Percentiles rank a stretch among this genome's conserved stretches.
Evolutionary conservation across 2,329 filamentous ascomycete species (phyloP).

Genomic region (Nannizziopsis barbatae): DNA sequence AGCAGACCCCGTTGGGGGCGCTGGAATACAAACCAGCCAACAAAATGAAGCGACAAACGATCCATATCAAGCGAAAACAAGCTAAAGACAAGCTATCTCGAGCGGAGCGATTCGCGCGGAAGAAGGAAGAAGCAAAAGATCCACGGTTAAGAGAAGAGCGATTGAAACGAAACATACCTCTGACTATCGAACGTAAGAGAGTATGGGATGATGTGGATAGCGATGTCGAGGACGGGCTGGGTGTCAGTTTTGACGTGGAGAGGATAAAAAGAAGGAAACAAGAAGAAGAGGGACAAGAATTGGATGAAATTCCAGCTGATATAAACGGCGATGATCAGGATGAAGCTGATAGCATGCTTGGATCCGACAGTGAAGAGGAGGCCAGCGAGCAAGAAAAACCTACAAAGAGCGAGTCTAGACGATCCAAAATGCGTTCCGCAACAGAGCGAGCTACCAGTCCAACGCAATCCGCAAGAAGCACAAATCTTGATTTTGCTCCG

Average conservation of each 20-base stretch:
- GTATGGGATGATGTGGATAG: conserved; percentile 70
- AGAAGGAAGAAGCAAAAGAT: conserved; percentile 75
- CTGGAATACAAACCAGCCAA: conserved; percentile 53
- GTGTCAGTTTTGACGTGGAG: conserved; percentile 39
- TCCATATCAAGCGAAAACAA: conserved; percentile 72
- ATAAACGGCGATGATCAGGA: conserved; percentile 42
- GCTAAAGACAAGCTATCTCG: conserved; percentile 61
- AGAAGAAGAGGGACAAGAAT: conserved; percentile 35
- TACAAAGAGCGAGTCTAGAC: conserved; percentile 26
- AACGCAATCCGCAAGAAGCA: conserved; percentile 45
- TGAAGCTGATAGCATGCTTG: conserved; percentile 67
- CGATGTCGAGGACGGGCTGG: conserved; percentile 37
- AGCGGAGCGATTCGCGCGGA: conserved; percentile 64
- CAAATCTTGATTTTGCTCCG: conserved; percentile 49
- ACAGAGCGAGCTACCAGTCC: conserved; percentile 45
- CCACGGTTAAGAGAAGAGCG: conserved; percentile 63
- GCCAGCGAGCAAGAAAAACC: conserved; percentile 38
- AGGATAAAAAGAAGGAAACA: conserved; percentile 39
- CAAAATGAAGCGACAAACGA: conserved; percentile 66
- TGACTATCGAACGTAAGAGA: conserved; percentile 76
- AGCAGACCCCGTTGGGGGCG: conserved; percentile 36
- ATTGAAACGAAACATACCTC: conserved; percentile 64
- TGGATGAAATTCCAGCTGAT: conserved; percentile 26
- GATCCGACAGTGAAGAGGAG: conserved; percentile 41
- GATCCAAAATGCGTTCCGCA: conserved; percentile 26